Percentiles rank a stretch among this genome's conserved stretches.
Evolutionary conservation across 1,284 basidiomycete genomes (phyloP).

Genomic region (Ustilago vetiveriae): DNA sequence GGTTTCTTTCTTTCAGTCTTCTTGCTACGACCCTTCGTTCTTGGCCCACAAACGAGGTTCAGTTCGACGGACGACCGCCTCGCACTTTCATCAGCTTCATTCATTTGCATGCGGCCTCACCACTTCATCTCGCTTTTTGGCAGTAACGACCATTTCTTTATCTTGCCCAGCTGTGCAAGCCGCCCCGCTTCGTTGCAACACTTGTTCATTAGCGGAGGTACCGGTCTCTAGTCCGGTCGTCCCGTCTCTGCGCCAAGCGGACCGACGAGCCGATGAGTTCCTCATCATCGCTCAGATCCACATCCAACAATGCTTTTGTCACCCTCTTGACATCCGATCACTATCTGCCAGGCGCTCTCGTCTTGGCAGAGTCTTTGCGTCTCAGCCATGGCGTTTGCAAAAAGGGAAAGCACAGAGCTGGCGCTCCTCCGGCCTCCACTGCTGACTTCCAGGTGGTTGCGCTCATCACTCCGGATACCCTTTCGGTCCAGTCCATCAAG

Average conservation of each 20-base stretch:
- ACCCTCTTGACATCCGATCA: conserved; percentile 88
- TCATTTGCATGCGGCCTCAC: too few species aligned
- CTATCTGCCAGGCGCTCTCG: conserved; percentile 91
- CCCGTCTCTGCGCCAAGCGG: neutral
- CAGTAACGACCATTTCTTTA: too few species aligned
- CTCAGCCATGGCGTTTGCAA: conserved; percentile 39
- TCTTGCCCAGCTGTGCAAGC: neutral
- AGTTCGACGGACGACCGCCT: too few species aligned
- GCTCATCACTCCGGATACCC: conserved; percentile 89
- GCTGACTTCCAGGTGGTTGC: conserved; percentile 76
- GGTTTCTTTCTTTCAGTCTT: too few species aligned
- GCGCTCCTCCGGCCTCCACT: neutral
- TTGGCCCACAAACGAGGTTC: too few species aligned
- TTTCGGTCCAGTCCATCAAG: conserved; percentile 85
- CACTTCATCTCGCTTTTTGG: too few species aligned
- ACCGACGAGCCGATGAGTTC: conserved; percentile 21
- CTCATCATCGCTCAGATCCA: conserved; percentile 10
- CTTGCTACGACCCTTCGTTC: too few species aligned
- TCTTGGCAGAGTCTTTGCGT: conserved; percentile 78
- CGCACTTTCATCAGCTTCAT: too few species aligned
- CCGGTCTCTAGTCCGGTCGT: neutral
- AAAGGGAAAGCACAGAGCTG: conserved; percentile 12
- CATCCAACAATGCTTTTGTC: conserved; percentile 68
- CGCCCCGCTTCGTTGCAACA: neutral
- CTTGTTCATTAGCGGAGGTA: conserved; percentile 1